Evolutionary conservation across 2,329 filamentous ascomycete species (phyloP), one percentile per base, ranked within the genome.

Genomic region (Ceratocystis cubensis): DNA sequence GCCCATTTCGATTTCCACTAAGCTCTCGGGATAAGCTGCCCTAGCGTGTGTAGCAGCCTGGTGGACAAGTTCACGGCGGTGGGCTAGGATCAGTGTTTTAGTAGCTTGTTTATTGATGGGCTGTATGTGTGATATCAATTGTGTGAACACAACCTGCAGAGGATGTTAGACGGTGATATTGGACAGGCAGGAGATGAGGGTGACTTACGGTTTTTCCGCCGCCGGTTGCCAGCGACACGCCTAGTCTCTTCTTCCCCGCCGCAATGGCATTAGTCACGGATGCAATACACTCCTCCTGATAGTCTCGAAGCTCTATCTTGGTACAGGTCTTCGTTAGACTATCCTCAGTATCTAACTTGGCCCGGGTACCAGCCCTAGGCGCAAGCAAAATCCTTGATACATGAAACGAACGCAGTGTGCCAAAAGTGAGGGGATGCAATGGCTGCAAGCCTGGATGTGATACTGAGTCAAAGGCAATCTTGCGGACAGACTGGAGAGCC

Each of bases 1-100:
- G 44, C 88, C 91, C 91, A 97, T 96, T 75, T 99, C 94, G 66
- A 99, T 86, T 69, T 97, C 93, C 56, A 97, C 84, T 3, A 75
- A 83, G 74, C 91, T 91, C 53, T 84, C 76, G 0, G 93, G 93
- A 71, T 99, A 97, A 3, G 89, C 84, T 69, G 82, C 81, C 53
- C 80, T 81, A 74, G 94, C 97, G 75, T 99, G 94, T 2, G 83
- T 82, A 8, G 90, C 91, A 2, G 94, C 94, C 77, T 99, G 94
- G 73, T 97, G 91, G 33, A 97, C 91, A 1, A 99, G 84, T 76
- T 99, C 94, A 62, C 90, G 86, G 33, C 94, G 86, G 75, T 99
- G 94, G 17, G 91, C 94, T 56, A 99, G 80, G 70, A 99, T 95
- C 67, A 99, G 81, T 0, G 93, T 96, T 73, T 91, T 90, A 1